phyloP scores from a whole-genome alignment of 495 filamentous ascomycete species.

The Podospora appendiculata region DNA sequence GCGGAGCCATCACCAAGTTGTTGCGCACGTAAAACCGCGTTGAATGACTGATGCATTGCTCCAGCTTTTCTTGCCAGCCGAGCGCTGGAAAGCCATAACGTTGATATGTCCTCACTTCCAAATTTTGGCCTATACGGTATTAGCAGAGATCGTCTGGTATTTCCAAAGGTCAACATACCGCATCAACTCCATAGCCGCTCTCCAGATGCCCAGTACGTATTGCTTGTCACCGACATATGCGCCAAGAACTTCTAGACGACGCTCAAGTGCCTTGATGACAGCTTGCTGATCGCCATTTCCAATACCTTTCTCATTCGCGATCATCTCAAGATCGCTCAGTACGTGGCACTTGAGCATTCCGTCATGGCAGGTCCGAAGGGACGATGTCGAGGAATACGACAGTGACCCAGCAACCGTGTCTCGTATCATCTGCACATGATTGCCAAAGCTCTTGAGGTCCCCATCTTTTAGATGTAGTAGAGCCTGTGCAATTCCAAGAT shows the following conservation, averaged over 20 bases:
- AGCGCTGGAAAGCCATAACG: slow-evolving; percentile 79
- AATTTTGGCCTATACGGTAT: slow-evolving; percentile 30
- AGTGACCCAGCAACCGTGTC: slow-evolving; percentile 65
- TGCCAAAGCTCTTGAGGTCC: slow-evolving; percentile 45
- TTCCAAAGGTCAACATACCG: slow-evolving; percentile 33
- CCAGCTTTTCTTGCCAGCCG: slow-evolving; percentile 78
- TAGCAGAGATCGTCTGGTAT: background rate
- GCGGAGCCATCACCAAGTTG: slow-evolving; percentile 76
- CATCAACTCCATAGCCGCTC: slow-evolving; percentile 75
- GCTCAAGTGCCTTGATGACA: slow-evolving; percentile 54
- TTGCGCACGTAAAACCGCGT: slow-evolving; percentile 84
- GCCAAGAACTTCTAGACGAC: slow-evolving; percentile 75
- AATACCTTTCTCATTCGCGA: slow-evolving; percentile 45
- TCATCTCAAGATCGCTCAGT: slow-evolving; percentile 77
- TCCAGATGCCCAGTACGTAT: slow-evolving; percentile 79
- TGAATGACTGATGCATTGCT: slow-evolving; percentile 78
- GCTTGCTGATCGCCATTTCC: slow-evolving; percentile 29
- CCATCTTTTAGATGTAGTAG: slow-evolving; percentile 56
- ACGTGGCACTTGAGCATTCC: slow-evolving; percentile 77
- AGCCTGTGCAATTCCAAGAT: slow-evolving; percentile 67
- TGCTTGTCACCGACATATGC: slow-evolving; percentile 87
- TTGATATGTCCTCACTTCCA: slow-evolving; percentile 63
- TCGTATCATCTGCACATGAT: slow-evolving; percentile 55
- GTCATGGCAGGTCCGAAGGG: slow-evolving; percentile 74
- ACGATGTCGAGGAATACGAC: slow-evolving; percentile 64